Conservation (phyloP, 1,284 basidiomycete genomes). For the Cryptococcus neoformans region DNA sequence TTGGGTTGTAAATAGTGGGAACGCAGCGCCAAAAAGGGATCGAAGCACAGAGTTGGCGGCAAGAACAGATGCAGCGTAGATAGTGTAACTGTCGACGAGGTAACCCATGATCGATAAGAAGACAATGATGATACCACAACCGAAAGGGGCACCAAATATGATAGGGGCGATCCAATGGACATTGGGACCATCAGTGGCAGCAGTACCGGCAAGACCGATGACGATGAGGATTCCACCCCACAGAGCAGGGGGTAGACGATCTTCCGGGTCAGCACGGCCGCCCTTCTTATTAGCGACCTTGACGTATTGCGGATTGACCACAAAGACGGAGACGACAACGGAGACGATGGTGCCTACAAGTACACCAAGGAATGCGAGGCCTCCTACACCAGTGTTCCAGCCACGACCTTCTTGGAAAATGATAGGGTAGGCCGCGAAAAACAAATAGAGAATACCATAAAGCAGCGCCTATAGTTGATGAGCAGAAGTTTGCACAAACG, state of each 20-base stretch:
- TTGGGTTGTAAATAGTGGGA: slow-evolving; percentile 57
- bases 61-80: slow-evolving; percentile 57
- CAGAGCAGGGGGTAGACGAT: slow-evolving; percentile 57
- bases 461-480: slow-evolving; percentile 57
- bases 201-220: slow-evolving; percentile 49
- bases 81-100: slow-evolving; percentile 61
- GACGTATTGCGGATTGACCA: slow-evolving; percentile 58
- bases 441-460: slow-evolving; percentile 43
- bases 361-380: slow-evolving; percentile 65
- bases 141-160: slow-evolving; percentile 61
- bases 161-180: slow-evolving; percentile 57
- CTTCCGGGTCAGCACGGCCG: slow-evolving; percentile 61
- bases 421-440: slow-evolving; percentile 53
- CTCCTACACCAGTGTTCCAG: slow-evolving; percentile 60
- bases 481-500: not conserved
- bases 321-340: slow-evolving; percentile 21
- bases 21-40: slow-evolving; percentile 62
- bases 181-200: slow-evolving; percentile 43
- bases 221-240: slow-evolving; percentile 43
- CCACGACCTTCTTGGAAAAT: slow-evolving; percentile 62
- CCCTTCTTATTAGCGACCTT: slow-evolving; percentile 41
- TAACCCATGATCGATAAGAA: slow-evolving; percentile 61
- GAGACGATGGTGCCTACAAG: slow-evolving; percentile 56
- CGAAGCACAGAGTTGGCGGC: slow-evolving; percentile 69
- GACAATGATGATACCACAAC: slow-evolving; percentile 61